Percentiles rank a stretch among this genome's conserved stretches.
These are phyloP conservation scores for Colletotrichum spinosum DNA, from an alignment of 2,329 filamentous ascomycete genomes.

Conservation along the genomic window DNA sequence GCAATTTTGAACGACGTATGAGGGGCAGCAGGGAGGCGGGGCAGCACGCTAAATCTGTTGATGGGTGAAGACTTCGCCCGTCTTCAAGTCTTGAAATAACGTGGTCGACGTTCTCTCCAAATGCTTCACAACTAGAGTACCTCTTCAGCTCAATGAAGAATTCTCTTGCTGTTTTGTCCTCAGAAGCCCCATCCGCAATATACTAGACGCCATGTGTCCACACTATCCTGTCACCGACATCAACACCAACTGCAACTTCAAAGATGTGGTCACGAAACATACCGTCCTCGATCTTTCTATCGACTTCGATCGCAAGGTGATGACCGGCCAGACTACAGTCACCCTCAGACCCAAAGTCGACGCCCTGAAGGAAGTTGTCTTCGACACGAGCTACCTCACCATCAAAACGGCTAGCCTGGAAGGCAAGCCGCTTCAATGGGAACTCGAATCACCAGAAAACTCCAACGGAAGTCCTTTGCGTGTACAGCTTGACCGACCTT, in stretches of 20 bases:
- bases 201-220: constrained; percentile 1
- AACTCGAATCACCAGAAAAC: not conserved
- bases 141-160: not conserved
- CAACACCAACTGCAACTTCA: constrained; percentile 92
- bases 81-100: too few relatives aligned
- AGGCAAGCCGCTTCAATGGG: not conserved
- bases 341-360: constrained; percentile 63
- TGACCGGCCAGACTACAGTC: constrained; percentile 76
- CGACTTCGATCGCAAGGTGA: constrained; percentile 81
- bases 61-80: too few relatives aligned
- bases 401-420: not conserved
- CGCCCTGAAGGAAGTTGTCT: not conserved
- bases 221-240: constrained; percentile 71
- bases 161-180: not conserved
- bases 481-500: not conserved
- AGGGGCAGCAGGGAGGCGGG: constrained; percentile 7
- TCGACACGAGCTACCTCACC: constrained; percentile 10
- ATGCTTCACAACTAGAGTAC: too few relatives aligned
- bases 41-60: too few relatives aligned
- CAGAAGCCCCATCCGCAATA: not conserved
- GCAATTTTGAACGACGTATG: constrained; percentile 18
- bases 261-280: constrained; percentile 85
- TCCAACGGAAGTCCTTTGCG: constrained; percentile 6
- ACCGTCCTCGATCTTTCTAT: constrained; percentile 84
- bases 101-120: too few relatives aligned